Evolutionary conservation across 768 basidiomycete genomes (phyloP).

Genomic region (Xerocomellus intermedius): DNA sequence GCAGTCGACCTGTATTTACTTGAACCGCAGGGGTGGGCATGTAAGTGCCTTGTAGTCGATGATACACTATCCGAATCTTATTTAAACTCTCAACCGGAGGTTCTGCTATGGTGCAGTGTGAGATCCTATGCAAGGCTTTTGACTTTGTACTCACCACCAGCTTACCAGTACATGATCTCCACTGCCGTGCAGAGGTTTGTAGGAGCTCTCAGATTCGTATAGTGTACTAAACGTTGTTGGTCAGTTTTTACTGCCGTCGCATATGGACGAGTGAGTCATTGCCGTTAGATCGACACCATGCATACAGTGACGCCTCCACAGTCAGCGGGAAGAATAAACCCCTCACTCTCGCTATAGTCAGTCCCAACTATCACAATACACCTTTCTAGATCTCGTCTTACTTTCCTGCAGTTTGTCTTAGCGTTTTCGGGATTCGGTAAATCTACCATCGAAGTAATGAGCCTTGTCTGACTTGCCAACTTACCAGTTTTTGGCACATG

Average conservation of each 20-base stretch:
- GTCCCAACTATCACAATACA: not conserved
- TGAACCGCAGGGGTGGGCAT: not conserved
- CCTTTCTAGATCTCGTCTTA: not conserved
- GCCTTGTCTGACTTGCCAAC: not conserved
- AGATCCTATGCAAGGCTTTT: not conserved
- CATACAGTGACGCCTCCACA: not conserved
- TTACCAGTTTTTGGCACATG: slow-evolving; percentile 8
- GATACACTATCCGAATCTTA: not conserved
- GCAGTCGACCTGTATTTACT: not conserved
- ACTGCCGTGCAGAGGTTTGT: slow-evolving; percentile 7
- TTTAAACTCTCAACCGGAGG: not conserved
- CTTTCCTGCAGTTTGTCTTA: not conserved
- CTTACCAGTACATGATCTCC: not conserved
- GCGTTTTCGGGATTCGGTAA: not conserved
- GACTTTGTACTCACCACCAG: not conserved
- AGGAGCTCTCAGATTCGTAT: too few relatives aligned
- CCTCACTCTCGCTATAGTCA: slow-evolving; percentile 9
- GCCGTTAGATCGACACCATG: not conserved
- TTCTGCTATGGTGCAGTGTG: not conserved
- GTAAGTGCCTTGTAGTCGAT: not conserved
- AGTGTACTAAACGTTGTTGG: not conserved
- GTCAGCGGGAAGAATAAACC: slow-evolving; percentile 17
- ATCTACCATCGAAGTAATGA: not conserved
- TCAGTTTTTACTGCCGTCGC: slow-evolving; percentile 17
- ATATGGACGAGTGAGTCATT: slow-evolving; percentile 14